These are phyloP conservation scores for Alternaria consortialis DNA, from an alignment of 2,329 filamentous ascomycete genomes.

Conservation along the genomic window DNA sequence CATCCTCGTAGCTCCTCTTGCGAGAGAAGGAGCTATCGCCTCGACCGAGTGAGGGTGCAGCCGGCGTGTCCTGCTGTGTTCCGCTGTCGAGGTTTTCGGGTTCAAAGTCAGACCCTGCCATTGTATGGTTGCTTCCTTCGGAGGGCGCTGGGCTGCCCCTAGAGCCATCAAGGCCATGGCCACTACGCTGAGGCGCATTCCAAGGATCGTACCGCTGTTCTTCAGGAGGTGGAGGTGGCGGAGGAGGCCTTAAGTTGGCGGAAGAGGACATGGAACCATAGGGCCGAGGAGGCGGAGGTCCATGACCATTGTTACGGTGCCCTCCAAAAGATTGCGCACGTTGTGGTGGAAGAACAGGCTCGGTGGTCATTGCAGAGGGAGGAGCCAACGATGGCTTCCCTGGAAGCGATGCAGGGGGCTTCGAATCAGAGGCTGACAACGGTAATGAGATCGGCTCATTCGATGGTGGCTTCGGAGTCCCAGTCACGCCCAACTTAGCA, in stretches of 20 bases:
- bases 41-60: conserved; percentile 32
- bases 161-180: conserved; percentile 27
- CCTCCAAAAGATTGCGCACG: conserved; percentile 37
- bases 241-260: conserved; percentile 19
- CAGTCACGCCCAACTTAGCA: conserved; percentile 49
- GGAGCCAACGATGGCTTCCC: conserved; percentile 28
- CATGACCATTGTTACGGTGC: conserved; percentile 21
- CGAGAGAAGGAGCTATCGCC: conserved; percentile 46
- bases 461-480: conserved; percentile 47
- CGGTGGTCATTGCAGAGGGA: background rate
- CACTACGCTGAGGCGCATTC: conserved; percentile 31
- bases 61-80: conserved; percentile 19
- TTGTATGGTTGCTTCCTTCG: conserved; percentile 46
- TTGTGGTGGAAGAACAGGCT: conserved; percentile 22
- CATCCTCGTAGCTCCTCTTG: conserved; percentile 51
- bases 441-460: conserved; percentile 29
- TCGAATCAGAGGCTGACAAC: conserved; percentile 18
- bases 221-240: conserved; percentile 36
- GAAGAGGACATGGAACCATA: conserved; percentile 39
- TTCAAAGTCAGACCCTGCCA: conserved; percentile 48
- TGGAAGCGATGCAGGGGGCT: conserved; percentile 22
- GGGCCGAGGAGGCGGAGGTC: conserved; percentile 29
- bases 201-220: conserved; percentile 33
- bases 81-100: conserved; percentile 31
- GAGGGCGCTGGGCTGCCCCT: conserved; percentile 45